These are phyloP conservation scores for Aspergillus niger DNA, from an alignment of 2,329 filamentous ascomycete genomes.

Conservation along the genomic window DNA sequence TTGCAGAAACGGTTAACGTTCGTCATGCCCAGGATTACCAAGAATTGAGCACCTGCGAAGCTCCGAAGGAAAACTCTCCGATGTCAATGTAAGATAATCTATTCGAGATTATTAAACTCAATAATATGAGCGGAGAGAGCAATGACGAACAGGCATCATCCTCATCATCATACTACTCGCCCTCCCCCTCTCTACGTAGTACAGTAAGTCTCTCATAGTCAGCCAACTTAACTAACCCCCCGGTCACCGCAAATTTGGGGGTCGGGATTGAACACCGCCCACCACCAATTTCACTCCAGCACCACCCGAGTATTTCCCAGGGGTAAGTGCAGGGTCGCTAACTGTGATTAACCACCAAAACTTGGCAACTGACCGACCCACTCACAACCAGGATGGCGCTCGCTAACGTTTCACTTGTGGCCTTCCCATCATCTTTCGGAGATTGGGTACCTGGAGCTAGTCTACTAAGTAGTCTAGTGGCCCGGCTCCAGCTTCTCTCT, in stretches of 20 bases:
- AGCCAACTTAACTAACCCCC: no score
- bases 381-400: constrained; percentile 11
- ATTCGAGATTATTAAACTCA: no score
- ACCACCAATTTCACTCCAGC: background rate
- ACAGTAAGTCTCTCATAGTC: no score
- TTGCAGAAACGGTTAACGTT: no score
- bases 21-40: background rate
- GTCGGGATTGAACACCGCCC: background rate
- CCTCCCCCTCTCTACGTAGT: no score
- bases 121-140: no score
- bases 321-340: constrained; percentile 2
- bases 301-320: background rate
- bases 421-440: constrained; percentile 2
- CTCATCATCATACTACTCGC: background rate
- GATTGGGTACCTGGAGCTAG: constrained; percentile 3
- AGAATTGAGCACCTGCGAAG: background rate
- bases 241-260: background rate
- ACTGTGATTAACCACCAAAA: constrained; percentile 9
- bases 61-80: background rate
- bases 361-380: constrained; percentile 7
- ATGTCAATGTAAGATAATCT: background rate
- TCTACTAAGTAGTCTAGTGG: no score
- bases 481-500: no score
- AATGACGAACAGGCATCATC: no score
- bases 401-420: constrained; percentile 25